Evolutionary conservation across 2,329 filamentous ascomycete genomes (phyloP).

Genomic region (Penicillium sp.): DNA sequence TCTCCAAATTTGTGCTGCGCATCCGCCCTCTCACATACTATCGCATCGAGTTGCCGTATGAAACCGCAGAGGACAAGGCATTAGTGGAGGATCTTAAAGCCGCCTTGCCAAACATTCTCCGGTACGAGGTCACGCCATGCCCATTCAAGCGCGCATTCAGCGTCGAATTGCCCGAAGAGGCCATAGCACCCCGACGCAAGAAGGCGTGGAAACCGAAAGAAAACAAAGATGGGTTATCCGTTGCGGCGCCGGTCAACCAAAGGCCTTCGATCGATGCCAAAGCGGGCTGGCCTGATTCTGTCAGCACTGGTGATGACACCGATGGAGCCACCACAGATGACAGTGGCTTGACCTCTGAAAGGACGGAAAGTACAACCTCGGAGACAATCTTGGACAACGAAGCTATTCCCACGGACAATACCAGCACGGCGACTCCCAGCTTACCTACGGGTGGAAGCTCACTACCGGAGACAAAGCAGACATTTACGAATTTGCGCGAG

Average conservation of each 20-base stretch:
- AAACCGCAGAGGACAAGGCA: constrained; percentile 56
- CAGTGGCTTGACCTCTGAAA: constrained; percentile 21
- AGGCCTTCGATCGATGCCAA: constrained; percentile 13
- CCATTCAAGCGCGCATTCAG: constrained; percentile 75
- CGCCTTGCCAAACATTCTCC: constrained; percentile 65
- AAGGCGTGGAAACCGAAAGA: constrained; percentile 62
- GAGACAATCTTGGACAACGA: constrained; percentile 20
- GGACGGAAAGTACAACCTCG: constrained; percentile 19
- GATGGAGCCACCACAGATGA: constrained; percentile 31
- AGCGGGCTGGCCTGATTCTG: constrained; percentile 17
- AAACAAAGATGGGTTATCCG: constrained; percentile 35
- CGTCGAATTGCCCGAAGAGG: constrained; percentile 64
- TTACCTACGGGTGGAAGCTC: constrained; percentile 15
- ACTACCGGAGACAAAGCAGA: constrained; percentile 26
- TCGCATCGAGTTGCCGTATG: constrained; percentile 75
- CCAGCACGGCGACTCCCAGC: background rate
- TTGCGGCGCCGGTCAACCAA: constrained; percentile 10
- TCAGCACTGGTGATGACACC: constrained; percentile 29
- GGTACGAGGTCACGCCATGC: constrained; percentile 82
- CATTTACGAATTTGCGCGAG: constrained; percentile 34
- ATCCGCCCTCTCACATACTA: constrained; percentile 81
- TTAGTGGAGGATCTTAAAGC: constrained; percentile 62
- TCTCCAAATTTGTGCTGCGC: constrained; percentile 78
- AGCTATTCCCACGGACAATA: too few relatives aligned
- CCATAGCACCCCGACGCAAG: constrained; percentile 59